phyloP scores from a whole-genome alignment of 225 moss, liverwort and hornwort genomes.

The Rhytidiadelphus loreus region DNA sequence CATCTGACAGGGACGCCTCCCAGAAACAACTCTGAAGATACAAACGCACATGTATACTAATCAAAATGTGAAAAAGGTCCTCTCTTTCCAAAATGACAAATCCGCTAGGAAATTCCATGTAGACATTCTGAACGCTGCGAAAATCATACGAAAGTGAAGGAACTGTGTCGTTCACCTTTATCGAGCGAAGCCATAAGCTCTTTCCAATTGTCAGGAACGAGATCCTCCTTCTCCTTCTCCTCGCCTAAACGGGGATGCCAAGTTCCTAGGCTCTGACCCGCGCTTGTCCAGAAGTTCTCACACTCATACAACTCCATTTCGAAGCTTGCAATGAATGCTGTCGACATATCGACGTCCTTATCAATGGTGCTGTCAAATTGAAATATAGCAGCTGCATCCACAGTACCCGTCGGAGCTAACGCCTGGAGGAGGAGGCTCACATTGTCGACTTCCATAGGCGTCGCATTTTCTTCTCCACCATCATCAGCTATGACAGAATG shows the following conservation, averaged over 20 bases:
- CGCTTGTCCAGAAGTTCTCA: neutral
- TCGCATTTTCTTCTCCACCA: neutral
- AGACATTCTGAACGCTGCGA: neutral
- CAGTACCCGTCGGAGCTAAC: neutral
- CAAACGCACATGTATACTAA: neutral
- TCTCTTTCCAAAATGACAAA: neutral
- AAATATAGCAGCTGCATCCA: neutral
- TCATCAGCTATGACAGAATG: no score
- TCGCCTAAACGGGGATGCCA: neutral
- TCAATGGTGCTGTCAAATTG: neutral
- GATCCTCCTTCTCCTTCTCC: neutral
- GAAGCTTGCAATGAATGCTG: neutral
- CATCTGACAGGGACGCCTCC: neutral
- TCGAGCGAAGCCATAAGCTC: neutral
- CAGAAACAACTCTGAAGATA: neutral
- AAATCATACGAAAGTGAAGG: neutral
- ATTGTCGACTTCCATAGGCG: constrained; percentile 1
- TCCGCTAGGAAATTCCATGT: neutral
- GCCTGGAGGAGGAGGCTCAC: neutral
- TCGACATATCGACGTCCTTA: neutral
- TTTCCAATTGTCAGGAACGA: neutral
- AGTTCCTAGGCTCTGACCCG: neutral
- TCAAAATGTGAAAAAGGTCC: neutral
- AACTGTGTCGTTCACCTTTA: neutral
- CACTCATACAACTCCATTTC: neutral